Conservation (phyloP, 2,329 filamentous ascomycete genomes). For the Colletotrichum ledebouriae region DNA sequence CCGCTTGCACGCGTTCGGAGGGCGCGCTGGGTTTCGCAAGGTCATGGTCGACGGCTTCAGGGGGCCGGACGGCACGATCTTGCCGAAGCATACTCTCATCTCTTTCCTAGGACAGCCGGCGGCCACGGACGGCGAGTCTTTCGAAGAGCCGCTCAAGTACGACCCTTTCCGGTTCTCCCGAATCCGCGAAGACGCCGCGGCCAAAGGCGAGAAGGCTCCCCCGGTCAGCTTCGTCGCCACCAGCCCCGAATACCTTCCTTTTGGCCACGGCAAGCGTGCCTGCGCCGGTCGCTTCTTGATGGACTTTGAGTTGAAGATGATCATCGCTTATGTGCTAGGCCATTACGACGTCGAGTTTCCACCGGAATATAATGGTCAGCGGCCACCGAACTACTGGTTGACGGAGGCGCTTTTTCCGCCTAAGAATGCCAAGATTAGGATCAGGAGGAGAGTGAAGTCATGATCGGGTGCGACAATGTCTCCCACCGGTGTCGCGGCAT, state of each 20-base stretch:
- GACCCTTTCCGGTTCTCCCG: conserved; percentile 59
- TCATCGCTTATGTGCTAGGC: conserved; percentile 41
- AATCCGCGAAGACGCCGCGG: conserved; percentile 48
- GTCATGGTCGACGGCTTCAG: conserved; percentile 48
- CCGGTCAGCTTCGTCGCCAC: conserved; percentile 50
- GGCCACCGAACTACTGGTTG: conserved; percentile 39
- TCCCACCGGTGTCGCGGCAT: too few relatives aligned
- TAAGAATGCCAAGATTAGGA: conserved; percentile 22
- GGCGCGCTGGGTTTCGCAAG: conserved; percentile 48
- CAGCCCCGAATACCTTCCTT: conserved; percentile 49
- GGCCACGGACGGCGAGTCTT: conserved; percentile 49
- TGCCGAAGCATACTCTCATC: conserved; percentile 51
- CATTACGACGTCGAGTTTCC: conserved; percentile 42
- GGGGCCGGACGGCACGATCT: conserved; percentile 50
- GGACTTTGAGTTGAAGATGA: conserved; percentile 52
- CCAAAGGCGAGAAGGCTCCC: conserved; percentile 42
- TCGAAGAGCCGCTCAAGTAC: conserved; percentile 53
- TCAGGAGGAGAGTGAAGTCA: conserved; percentile 16
- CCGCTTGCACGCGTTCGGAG: conserved; percentile 51
- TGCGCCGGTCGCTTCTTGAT: conserved; percentile 50
- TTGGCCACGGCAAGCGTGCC: conserved; percentile 53
- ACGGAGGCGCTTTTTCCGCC: conserved; percentile 38
- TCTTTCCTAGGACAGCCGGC: conserved; percentile 51
- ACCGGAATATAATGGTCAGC: conserved; percentile 35
- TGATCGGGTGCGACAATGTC: not conserved